Base-by-base conservation (phyloP, 164 flowering plant species). In the Warburgia ugandensis region DNA sequence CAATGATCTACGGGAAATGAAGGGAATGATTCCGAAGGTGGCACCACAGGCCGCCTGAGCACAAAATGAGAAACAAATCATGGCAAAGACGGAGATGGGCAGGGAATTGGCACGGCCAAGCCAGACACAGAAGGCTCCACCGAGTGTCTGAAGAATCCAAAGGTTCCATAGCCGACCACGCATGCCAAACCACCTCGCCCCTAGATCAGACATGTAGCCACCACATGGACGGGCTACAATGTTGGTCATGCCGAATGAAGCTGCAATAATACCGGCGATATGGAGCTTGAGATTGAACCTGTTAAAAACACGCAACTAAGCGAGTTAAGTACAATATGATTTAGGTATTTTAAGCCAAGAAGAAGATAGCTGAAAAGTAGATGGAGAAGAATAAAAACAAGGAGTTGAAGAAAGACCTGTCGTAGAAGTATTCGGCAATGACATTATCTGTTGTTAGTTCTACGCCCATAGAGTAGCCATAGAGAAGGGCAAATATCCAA, bases 1-100 rank as follows among this genome's bases (percentile, higher is more conserved):
- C 28, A 86, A 41, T 0, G 95, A 83, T 30, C 95, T 65, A 8
- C 88, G 61, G 1, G 95, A 83, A 30, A 86, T 61, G 67, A 83
- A 85, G 1, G 90, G 90, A 32, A 76, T 73, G 48, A 85, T 68
- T 29, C 90, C 95, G 27, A 72, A 85, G 12, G 84, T 75, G n/a
- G 84, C 86, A 0, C 94, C 89, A 23, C 83, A 79, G 0, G 94
- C 94, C 0, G 89, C 82, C 30, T 85, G 94, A 1, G 85, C 77
- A 7, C 83, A 83, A 3, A 78, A 5, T 6, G 95, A 83, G 78
- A 86, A 81, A 13, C 76, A 67, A 38, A 83, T 72, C 91, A 86
- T 83, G 13, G 78, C 68, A 4, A 68, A 8, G 39, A 86, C 27
- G 9, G 91, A 79, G 14, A 74, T 37, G 2, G 80, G 72, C n/a